phyloP scores from a whole-genome alignment of 2,329 filamentous ascomycete species.

The Diaporthe sp. region DNA sequence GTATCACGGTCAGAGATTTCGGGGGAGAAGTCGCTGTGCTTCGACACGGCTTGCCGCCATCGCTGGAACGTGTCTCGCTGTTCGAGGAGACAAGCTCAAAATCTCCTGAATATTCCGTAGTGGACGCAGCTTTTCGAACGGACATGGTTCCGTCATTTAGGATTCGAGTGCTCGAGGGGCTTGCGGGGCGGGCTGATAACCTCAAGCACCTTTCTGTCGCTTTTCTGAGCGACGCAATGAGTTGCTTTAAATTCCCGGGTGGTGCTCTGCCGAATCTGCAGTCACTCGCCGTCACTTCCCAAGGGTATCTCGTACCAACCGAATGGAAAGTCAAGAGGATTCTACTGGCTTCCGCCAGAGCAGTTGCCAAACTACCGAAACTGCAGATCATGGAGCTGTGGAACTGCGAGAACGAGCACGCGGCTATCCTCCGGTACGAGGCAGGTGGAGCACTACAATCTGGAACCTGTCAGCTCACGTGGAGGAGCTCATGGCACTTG shows the following conservation, averaged over 20 bases:
- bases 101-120: neutral
- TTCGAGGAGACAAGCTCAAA: constrained; percentile 7
- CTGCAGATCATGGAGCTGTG: constrained; percentile 32
- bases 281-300: constrained; percentile 18
- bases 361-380: neutral
- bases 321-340: neutral
- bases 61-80: neutral
- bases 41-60: neutral
- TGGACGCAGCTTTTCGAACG: neutral
- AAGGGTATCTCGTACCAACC: neutral
- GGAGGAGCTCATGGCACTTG: neutral
- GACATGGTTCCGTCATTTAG: neutral
- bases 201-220: constrained; percentile 28
- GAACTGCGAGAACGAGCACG: constrained; percentile 3
- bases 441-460: neutral
- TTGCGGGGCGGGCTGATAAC: neutral
- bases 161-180: neutral
- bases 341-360: neutral
- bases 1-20: no score
- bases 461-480: neutral
- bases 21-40: neutral
- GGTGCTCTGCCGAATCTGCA: neutral
- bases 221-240: constrained; percentile 16
- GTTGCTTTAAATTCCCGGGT: neutral
- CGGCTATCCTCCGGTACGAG: constrained; percentile 18